A percentile compares a stretch with the other conserved stretches of the same genome.
These are phyloP conservation scores for Coemansia umbellata DNA, from an alignment of 192 early-diverging fungal species.

Conservation along the genomic window DNA sequence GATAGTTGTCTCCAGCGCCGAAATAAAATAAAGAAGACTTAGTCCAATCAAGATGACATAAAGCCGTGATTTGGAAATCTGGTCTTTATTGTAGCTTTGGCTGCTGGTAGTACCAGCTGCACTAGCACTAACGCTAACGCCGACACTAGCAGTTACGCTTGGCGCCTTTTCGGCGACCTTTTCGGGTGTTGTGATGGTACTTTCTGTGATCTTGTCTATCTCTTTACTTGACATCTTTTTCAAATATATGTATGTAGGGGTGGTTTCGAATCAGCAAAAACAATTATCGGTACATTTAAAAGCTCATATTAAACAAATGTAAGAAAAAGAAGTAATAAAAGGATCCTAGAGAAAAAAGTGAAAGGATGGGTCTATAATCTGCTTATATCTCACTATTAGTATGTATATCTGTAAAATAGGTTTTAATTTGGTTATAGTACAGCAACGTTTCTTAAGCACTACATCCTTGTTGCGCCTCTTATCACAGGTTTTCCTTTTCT, in stretches of 20 bases:
- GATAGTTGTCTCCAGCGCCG: conserved; percentile 69
- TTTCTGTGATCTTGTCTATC: background rate
- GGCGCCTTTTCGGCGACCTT: background rate
- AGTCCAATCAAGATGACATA: conserved; percentile 22
- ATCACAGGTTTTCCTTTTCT: too few relatives aligned
- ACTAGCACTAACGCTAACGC: conserved; percentile 4
- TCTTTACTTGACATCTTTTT: background rate
- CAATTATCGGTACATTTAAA: too few relatives aligned
- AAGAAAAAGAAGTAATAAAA: too few relatives aligned
- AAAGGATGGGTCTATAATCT: too few relatives aligned
- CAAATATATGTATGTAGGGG: background rate
- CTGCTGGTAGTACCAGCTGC: conserved; percentile 1
- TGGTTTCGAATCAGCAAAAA: too few relatives aligned
- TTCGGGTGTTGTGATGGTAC: background rate
- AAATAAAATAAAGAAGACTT: conserved; percentile 56
- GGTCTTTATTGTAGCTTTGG: conserved; percentile 22
- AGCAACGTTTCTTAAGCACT: too few relatives aligned
- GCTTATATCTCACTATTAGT: too few relatives aligned
- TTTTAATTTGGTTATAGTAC: too few relatives aligned
- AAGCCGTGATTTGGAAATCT: conserved; percentile 4
- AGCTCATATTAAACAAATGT: too few relatives aligned
- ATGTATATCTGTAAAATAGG: too few relatives aligned
- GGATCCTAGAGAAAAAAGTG: too few relatives aligned
- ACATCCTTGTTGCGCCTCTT: too few relatives aligned
- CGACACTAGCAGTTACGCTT: background rate